A percentile compares a stretch with the other conserved stretches of the same genome.
These are phyloP conservation scores for Ustilago hordei DNA, from an alignment of 1,284 basidiomycete genomes.

Conservation along the genomic window DNA sequence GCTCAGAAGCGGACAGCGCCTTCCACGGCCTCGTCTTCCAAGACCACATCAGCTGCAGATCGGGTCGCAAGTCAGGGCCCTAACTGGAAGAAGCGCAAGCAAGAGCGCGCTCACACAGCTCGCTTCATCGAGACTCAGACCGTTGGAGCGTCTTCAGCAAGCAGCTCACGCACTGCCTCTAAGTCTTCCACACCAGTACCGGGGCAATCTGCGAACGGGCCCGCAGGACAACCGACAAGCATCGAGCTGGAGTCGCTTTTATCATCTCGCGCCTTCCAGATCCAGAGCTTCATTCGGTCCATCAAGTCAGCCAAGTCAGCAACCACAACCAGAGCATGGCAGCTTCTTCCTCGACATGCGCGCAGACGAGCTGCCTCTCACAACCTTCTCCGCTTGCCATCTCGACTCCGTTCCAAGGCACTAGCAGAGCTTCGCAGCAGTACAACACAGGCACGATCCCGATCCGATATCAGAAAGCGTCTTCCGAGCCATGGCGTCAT, in stretches of 20 bases:
- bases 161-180: slow-evolving; percentile 30
- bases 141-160: slow-evolving; percentile 16
- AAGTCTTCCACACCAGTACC: slow-evolving; percentile 24
- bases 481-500: slow-evolving; percentile 48
- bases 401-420: slow-evolving; percentile 61
- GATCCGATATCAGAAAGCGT: slow-evolving; percentile 54
- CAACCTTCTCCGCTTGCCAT: slow-evolving; percentile 65
- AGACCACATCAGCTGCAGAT: slow-evolving; percentile 8
- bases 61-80: slow-evolving; percentile 2
- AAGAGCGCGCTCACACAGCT: slow-evolving; percentile 42
- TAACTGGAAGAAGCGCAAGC: slow-evolving; percentile 55
- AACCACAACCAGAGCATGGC: slow-evolving; percentile 65
- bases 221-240: slow-evolving; percentile 37
- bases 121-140: slow-evolving; percentile 41
- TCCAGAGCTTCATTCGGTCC: slow-evolving; percentile 49
- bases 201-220: slow-evolving; percentile 1
- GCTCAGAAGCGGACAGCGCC: slow-evolving; percentile 37
- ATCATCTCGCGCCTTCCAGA: slow-evolving; percentile 50
- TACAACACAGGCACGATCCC: slow-evolving; percentile 57
- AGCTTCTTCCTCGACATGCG: slow-evolving; percentile 64
- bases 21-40: slow-evolving; percentile 14
- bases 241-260: slow-evolving; percentile 44
- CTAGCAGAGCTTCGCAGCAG: slow-evolving; percentile 62
- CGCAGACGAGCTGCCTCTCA: slow-evolving; percentile 66
- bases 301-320: slow-evolving; percentile 49